phyloP scores from a whole-genome alignment of 805 yeast genomes.

The Vanderwaltozyma verrucispora region DNA sequence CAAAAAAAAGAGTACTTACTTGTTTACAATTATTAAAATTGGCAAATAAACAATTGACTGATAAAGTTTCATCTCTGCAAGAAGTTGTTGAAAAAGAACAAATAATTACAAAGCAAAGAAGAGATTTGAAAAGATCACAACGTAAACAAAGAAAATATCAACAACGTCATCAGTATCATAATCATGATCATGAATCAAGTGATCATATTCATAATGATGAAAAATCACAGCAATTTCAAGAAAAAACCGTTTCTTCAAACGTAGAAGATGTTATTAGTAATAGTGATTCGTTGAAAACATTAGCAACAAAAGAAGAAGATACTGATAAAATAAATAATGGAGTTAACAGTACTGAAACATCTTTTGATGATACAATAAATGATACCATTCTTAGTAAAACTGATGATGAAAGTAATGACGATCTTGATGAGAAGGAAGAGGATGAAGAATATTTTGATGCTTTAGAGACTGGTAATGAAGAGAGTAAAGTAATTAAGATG shows the following conservation, averaged over 20 bases:
- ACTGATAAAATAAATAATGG: no score
- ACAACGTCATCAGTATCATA: constrained; percentile 10
- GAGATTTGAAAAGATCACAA: constrained; percentile 4
- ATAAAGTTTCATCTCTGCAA: constrained; percentile 56
- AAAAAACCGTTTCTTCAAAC: no score
- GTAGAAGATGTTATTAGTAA: no score
- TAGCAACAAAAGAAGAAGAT: no score
- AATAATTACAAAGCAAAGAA: neutral
- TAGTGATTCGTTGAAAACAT: no score
- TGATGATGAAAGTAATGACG: constrained; percentile 12
- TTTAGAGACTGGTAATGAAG: constrained; percentile 20
- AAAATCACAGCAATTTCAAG: no score
- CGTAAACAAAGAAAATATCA: neutral
- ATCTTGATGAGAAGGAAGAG: no score
- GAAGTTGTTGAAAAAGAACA: constrained; percentile 42
- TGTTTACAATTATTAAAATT: constrained; percentile 69
- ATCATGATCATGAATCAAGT: no score
- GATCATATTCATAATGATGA: no score
- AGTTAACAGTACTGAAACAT: no score
- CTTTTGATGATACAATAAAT: no score
- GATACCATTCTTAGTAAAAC: no score
- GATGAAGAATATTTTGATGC: constrained; percentile 29
- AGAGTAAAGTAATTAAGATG: constrained; percentile 43
- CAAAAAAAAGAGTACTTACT: constrained; percentile 64
- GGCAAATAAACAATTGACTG: constrained; percentile 68